Base-by-base conservation (phyloP, 345 rosid genomes). In the thale cress (Arabidopsis thaliana) region DNA sequence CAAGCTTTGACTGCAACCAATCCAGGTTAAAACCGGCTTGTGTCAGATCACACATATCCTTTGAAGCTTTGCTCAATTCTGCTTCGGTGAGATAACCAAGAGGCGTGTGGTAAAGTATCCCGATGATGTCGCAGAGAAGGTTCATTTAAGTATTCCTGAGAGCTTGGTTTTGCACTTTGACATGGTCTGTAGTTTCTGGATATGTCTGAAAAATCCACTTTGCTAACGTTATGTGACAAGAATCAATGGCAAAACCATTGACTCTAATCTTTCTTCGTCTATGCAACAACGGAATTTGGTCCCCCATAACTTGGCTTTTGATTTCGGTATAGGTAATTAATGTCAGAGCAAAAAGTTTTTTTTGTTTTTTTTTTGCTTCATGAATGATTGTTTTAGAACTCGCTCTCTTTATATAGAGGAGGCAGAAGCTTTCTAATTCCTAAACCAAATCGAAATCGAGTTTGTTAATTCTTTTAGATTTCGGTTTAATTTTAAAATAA, bases 201-300 rank as follows among this genome's bases (percentile, higher is more conserved):
- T 69, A 20, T 20, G 65, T 44, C 65, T 69, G 14, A 44, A 69
- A 65, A 12, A 44, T 32, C 55, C 55, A 69, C 44, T 57, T 57
- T 44, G 56, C 65, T 69, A 69, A 69, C 30, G 7, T 42, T 8
- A 20, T 4, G 22, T 57, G 10, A 32, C 45, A 44, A 56, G 5
- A 10, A 32, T 33, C 34, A 33, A 56, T 4, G 5, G 30, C 2
- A 42, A 69, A 69, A 2, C 52, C 62, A 16, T 45, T 34, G 9
- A 32, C 6, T 25, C 37, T 63, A n/a, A 63, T 28, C 38, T 28
- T 63, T 41, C 6, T 62, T 28, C 22, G 37, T 44, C 51, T 41
- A 5, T 25, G 23, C 51, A 63, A 16, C 51, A 63, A 16, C 23
- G 7, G 61, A 32, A 57, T 5, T 9, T 63, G 68, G 37, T 28